These are phyloP conservation scores for Rhododendron kiyosumense DNA, from an alignment of 148 eudicot species.

Conservation along the genomic window DNA sequence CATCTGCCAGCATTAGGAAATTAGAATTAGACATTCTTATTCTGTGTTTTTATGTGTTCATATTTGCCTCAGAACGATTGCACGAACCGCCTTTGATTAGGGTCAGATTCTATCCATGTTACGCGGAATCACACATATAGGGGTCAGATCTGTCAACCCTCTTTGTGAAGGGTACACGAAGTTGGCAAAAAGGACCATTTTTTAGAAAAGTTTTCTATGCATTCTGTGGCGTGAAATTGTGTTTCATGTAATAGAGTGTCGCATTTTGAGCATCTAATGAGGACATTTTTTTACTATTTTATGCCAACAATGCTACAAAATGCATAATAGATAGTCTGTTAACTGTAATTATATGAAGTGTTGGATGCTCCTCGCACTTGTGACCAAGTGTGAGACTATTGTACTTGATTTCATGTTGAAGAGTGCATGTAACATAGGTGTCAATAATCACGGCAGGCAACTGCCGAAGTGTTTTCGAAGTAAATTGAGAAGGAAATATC, in stretches of 20 bases:
- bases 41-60: neutral
- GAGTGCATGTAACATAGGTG: neutral
- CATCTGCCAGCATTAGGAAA: constrained; percentile 30
- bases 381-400: neutral
- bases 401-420: neutral
- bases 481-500: neutral
- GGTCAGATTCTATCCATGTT: neutral
- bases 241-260: neutral
- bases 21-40: neutral
- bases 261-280: neutral
- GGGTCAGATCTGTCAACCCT: neutral
- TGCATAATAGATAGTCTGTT: neutral
- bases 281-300: neutral
- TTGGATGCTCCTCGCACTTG: neutral
- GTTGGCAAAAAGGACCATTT: neutral
- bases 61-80: neutral
- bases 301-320: neutral
- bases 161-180: neutral
- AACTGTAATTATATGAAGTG: neutral
- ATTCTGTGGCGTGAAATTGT: neutral
- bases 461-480: neutral
- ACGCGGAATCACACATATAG: neutral
- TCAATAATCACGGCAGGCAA: neutral
- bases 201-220: neutral
- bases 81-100: neutral